These are phyloP conservation scores for Haplosporangium gracile DNA, from an alignment of 192 early-diverging fungal species.

Conservation along the genomic window DNA sequence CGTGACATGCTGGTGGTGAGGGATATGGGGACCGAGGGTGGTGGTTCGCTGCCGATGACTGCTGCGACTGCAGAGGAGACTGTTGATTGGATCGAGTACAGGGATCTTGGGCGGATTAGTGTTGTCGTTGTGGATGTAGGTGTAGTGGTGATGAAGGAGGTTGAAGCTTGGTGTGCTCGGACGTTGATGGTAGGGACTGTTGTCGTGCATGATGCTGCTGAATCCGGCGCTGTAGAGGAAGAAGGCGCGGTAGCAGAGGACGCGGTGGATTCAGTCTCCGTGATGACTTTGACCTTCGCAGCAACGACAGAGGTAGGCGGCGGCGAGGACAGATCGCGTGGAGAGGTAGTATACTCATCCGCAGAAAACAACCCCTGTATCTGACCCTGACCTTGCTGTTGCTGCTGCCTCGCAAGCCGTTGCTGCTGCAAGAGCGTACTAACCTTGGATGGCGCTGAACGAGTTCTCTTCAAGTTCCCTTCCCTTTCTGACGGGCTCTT, in stretches of 20 bases:
- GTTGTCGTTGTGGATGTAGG: neutral
- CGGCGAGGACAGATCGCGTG: neutral
- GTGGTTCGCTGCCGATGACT: neutral
- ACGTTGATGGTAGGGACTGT: neutral
- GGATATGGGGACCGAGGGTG: neutral
- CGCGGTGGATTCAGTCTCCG: neutral
- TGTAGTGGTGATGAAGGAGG: neutral
- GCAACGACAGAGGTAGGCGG: neutral
- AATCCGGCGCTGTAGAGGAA: neutral
- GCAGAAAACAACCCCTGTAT: neutral
- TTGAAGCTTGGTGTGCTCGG: neutral
- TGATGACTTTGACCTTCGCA: neutral
- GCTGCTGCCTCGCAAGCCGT: neutral
- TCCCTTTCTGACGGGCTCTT: neutral
- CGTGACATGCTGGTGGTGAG: neutral
- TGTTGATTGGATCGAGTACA: neutral
- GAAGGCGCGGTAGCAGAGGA: neutral
- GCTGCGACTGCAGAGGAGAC: neutral
- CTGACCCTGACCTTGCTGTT: neutral
- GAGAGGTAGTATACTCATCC: neutral
- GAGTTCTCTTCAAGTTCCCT: neutral
- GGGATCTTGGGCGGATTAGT: neutral
- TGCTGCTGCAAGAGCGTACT: neutral
- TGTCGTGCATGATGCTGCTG: neutral
- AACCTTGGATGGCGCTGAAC: neutral